phyloP scores from a whole-genome alignment of 371 early-diverging fungal genomes.

The Mucor racemosus region DNA sequence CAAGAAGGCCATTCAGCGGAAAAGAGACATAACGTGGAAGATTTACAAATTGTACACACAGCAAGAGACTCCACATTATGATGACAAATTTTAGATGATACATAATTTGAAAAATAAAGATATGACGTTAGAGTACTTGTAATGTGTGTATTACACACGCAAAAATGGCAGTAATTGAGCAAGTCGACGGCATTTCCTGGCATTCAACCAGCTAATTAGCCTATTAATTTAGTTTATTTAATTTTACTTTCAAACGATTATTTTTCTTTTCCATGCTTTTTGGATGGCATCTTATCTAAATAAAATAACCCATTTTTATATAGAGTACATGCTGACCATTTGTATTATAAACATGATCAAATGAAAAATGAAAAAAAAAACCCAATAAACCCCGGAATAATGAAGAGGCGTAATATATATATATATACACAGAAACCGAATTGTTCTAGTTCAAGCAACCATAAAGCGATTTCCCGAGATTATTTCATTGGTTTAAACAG shows the following conservation, averaged over 20 bases:
- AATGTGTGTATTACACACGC: neutral
- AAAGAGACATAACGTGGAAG: too few species aligned
- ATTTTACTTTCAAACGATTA: neutral
- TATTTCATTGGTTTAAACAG: neutral
- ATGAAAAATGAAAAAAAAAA: neutral
- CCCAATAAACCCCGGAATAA: neutral
- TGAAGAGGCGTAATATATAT: neutral
- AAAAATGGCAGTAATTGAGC: neutral
- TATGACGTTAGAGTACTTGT: neutral
- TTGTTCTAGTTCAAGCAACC: neutral
- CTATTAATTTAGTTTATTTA: neutral
- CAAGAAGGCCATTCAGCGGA: too few species aligned
- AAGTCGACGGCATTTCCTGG: too few species aligned
- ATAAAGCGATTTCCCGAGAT: slow-evolving; percentile 1
- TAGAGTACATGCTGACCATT: neutral
- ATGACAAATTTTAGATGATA: neutral
- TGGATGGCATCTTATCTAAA: neutral
- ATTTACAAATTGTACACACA: too few species aligned
- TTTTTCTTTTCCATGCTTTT: neutral
- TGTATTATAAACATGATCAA: neutral
- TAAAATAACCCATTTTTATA: neutral
- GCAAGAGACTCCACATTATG: neutral
- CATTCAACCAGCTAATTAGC: too few species aligned
- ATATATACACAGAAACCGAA: neutral
- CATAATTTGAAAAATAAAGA: neutral